Percentiles rank a stretch among this genome's conserved stretches.
phyloP scores from a whole-genome alignment of 352 stramenopile species.

The Pythium rhizo-oryzae region DNA sequence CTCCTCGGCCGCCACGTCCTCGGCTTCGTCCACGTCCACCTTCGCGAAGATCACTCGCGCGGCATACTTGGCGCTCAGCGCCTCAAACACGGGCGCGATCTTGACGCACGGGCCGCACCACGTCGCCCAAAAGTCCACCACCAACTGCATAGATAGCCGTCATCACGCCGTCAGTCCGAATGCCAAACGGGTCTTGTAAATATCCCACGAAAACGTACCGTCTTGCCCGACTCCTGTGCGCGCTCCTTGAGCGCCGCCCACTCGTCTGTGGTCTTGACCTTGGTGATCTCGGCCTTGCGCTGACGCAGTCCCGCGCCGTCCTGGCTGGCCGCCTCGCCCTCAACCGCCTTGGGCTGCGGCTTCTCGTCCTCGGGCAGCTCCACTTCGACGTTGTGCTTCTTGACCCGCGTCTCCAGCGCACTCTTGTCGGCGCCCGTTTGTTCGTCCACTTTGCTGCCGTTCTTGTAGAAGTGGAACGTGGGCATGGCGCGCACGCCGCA shows the following conservation, averaged over 20 bases:
- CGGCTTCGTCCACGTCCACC: conserved; percentile 78
- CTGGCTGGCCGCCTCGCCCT: not conserved
- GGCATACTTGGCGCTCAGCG: conserved; percentile 59
- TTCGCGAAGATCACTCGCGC: conserved; percentile 60
- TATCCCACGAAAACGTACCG: conserved; percentile 28
- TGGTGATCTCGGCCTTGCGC: conserved; percentile 54
- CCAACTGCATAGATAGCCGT: conserved; percentile 39
- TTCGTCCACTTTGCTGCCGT: conserved; percentile 88
- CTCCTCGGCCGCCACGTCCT: conserved; percentile 37
- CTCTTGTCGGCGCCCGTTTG: conserved; percentile 82
- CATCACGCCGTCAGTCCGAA: not conserved
- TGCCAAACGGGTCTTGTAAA: too few species aligned
- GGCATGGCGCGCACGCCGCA: conserved; percentile 93
- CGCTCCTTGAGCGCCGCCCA: conserved; percentile 55
- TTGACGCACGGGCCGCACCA: conserved; percentile 86
- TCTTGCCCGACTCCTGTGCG: conserved; percentile 44
- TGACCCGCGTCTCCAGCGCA: conserved; percentile 56
- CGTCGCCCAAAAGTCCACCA: conserved; percentile 86
- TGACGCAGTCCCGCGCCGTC: conserved; percentile 46
- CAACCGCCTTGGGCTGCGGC: conserved; percentile 28
- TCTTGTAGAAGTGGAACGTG: conserved; percentile 96
- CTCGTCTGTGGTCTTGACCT: conserved; percentile 52
- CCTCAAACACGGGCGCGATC: conserved; percentile 80
- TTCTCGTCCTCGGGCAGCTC: conserved; percentile 71
- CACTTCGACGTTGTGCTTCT: conserved; percentile 83